Evolutionary conservation across 192 early-diverging fungal genomes (phyloP).

Genomic region (Coemansia sp.): DNA sequence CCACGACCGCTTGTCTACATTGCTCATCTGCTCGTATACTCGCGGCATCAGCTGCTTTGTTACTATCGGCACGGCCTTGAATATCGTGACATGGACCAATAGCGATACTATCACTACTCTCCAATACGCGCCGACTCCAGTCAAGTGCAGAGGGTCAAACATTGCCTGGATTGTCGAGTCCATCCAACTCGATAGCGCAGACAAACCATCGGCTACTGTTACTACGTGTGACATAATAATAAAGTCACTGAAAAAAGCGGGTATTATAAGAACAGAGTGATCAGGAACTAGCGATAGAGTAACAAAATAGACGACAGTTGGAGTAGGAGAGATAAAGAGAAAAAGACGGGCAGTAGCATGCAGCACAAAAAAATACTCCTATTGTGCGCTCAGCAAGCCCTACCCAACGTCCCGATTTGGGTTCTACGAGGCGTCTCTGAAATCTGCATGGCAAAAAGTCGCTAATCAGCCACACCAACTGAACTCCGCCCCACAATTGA

Average conservation of each 20-base stretch:
- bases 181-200: background rate
- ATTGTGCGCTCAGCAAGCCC: background rate
- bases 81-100: background rate
- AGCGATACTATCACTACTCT: slow-evolving; percentile 18
- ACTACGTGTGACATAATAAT: background rate
- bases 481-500: background rate
- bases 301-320: background rate
- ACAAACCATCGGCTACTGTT: background rate
- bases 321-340: background rate
- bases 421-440: background rate
- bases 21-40: slow-evolving; percentile 16
- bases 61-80: background rate
- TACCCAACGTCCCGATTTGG: background rate
- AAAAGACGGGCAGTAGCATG: background rate
- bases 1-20: slow-evolving; percentile 25
- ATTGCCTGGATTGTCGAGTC: slow-evolving; percentile 18
- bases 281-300: background rate
- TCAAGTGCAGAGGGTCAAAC: slow-evolving; percentile 39
- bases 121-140: slow-evolving; percentile 37
- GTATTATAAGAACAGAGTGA: background rate
- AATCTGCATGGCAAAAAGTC: background rate
- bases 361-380: background rate
- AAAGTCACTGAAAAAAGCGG: background rate
- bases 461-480: background rate
- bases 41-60: slow-evolving; percentile 18